phyloP scores from a whole-genome alignment of 768 basidiomycete species.

The Amylocystis lapponica region DNA sequence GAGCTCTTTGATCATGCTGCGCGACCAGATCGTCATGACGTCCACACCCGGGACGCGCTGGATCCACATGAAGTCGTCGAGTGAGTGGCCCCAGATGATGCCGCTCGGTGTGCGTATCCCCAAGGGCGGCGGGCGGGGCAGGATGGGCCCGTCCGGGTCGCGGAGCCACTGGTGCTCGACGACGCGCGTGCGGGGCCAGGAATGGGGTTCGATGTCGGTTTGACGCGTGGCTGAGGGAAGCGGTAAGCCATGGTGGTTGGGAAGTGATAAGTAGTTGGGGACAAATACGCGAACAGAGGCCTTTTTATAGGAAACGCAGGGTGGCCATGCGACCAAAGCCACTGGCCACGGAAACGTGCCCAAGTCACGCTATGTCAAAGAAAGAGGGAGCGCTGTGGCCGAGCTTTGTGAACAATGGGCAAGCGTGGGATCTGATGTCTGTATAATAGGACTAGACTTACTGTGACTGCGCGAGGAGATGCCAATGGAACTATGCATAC shows the following conservation, averaged over 20 bases:
- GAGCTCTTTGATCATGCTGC: constrained; percentile 29
- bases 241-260: neutral
- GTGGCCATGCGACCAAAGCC: neutral
- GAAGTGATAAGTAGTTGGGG: neutral
- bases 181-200: neutral
- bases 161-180: constrained; percentile 12
- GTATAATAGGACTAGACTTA: too few relatives aligned
- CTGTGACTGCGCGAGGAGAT: too few relatives aligned
- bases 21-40: constrained; percentile 27
- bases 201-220: neutral
- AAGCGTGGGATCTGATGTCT: too few relatives aligned
- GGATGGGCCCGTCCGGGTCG: constrained; percentile 11
- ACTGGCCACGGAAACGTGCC: neutral
- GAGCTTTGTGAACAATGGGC: too few relatives aligned
- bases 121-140: constrained; percentile 4
- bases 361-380: too few relatives aligned
- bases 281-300: neutral
- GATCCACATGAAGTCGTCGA: constrained; percentile 9
- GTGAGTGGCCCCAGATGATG: constrained; percentile 10
- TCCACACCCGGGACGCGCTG: constrained; percentile 12
- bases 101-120: constrained; percentile 13
- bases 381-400: too few relatives aligned
- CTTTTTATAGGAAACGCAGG: neutral
- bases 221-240: neutral
- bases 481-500: too few relatives aligned